Conservation (phyloP, 1,284 basidiomycete species). For the Tilletia walkeri region DNA sequence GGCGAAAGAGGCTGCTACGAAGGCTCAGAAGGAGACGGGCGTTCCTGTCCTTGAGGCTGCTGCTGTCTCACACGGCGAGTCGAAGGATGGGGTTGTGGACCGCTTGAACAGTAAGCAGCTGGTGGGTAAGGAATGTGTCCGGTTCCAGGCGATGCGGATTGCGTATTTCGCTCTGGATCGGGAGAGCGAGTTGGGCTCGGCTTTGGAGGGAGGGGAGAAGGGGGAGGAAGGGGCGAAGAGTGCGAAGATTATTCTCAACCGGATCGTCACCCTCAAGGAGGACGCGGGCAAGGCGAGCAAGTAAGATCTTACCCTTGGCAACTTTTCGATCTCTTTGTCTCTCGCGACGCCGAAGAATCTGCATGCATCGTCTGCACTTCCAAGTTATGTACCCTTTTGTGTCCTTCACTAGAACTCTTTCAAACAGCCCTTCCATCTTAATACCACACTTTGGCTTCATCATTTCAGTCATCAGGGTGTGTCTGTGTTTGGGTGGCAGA, state of each 20-base stretch:
- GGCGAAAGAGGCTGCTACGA: constrained; percentile 60
- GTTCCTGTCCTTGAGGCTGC: constrained; percentile 51
- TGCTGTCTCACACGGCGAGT: constrained; percentile 22
- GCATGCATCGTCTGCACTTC: neutral
- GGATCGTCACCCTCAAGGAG: constrained; percentile 93
- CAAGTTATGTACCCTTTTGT: neutral
- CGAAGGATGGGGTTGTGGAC: constrained; percentile 29
- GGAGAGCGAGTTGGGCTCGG: constrained; percentile 58
- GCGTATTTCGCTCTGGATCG: constrained; percentile 94
- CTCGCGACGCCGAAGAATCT: neutral
- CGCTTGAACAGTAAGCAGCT: constrained; percentile 69
- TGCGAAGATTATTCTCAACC: constrained; percentile 76
- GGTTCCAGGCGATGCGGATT: constrained; percentile 94
- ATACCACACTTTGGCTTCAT: no score
- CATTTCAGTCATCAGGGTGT: no score
- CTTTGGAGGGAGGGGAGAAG: neutral
- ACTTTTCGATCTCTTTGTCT: neutral
- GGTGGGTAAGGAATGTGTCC: constrained; percentile 84
- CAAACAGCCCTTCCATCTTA: no score
- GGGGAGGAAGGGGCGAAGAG: constrained; percentile 56
- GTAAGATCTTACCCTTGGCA: neutral
- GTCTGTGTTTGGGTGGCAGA: neutral
- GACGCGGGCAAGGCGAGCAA: constrained; percentile 72
- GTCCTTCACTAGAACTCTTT: no score
- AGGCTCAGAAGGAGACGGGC: constrained; percentile 59